Conservation (phyloP, 2,329 filamentous ascomycete species). For the Didymella segeticola region DNA sequence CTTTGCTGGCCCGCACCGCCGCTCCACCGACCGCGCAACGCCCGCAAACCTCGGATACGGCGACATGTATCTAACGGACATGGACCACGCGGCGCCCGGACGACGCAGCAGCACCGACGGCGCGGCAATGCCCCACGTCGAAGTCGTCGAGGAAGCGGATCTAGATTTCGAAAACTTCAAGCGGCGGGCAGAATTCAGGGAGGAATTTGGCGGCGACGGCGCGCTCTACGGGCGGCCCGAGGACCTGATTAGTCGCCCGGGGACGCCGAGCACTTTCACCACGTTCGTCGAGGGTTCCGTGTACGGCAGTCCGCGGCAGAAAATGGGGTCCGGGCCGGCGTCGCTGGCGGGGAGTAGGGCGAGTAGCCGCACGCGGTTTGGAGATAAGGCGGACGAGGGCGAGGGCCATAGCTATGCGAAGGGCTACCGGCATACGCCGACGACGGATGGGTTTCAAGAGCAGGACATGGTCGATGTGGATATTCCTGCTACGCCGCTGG, state of each 20-base stretch:
- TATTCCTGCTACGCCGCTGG: slow-evolving; percentile 32
- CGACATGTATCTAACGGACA: slow-evolving; percentile 80
- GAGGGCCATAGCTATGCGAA: slow-evolving; percentile 36
- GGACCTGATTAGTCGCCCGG: slow-evolving; percentile 58
- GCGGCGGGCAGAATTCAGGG: slow-evolving; percentile 83
- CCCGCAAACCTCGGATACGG: slow-evolving; percentile 71
- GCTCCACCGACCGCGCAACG: slow-evolving; percentile 44
- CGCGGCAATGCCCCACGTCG: slow-evolving; percentile 66
- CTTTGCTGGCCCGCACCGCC: slow-evolving; percentile 34
- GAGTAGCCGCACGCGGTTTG: slow-evolving; percentile 32
- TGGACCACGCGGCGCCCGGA: slow-evolving; percentile 65
- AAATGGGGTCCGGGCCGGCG: background rate
- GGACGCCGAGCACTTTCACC: slow-evolving; percentile 40
- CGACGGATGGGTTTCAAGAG: slow-evolving; percentile 14
- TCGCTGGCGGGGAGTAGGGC: slow-evolving; percentile 18
- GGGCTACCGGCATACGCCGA: slow-evolving; percentile 36
- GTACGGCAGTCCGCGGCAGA: slow-evolving; percentile 16
- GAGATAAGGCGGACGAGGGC: slow-evolving; percentile 21
- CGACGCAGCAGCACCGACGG: slow-evolving; percentile 43
- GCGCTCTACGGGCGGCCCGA: slow-evolving; percentile 62
- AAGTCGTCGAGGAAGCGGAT: slow-evolving; percentile 82
- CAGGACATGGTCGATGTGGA: slow-evolving; percentile 29
- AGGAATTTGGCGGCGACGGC: slow-evolving; percentile 79
- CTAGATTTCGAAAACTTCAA: slow-evolving; percentile 93
- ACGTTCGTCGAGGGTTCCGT: slow-evolving; percentile 32